Base-by-base conservation (phyloP, 768 basidiomycete species). In the Trametes meyenii region DNA sequence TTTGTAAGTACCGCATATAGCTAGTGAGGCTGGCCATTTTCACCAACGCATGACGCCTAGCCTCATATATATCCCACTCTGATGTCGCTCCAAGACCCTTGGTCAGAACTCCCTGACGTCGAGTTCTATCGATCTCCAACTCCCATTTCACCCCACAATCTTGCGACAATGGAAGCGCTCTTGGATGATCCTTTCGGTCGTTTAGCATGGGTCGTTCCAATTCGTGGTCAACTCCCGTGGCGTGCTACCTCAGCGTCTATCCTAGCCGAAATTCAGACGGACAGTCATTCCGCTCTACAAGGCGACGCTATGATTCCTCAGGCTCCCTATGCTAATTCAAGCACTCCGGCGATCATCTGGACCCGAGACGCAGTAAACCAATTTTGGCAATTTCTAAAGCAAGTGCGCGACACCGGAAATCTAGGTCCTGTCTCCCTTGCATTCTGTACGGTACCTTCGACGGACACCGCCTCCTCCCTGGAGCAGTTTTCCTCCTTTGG, bases 391-490 rank as follows among this genome's bases (percentile, higher is more conserved):
- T 59, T 66, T 38, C 42, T 68, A 19, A 39, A 60, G 39, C n/a
- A 17, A 11, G 33, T 68, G 16, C 39, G 55, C 16, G 53, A 55
- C 5, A 50, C 53, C 4, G 44, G 55, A 0, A 61, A 57, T n/a
- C 50, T 64, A n/a, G 67, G 67, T 0, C 60, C 67, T 0, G 43
- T 68, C 48, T 50, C 64, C 5, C 55, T 66, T 5, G 63, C 67
- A 4, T 68, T 62, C 40, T 53, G 61, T 43, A n/a, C 24, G 36
- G 48, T 60, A 13, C 35, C 46, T 11, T 2, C 29, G 17, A 14
- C 53, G 3, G 1, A 44, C 13, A 12, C 46, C 13, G 36, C 48
- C 12, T 6, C 29, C 23, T 53, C 50, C 13, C 17, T 38, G n/a
- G 17, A 8, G 14, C 46, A 8, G 11, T 39, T 45, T 13, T 56